phyloP scores from a whole-genome alignment of 768 basidiomycete species.

The Imleria badia region DNA sequence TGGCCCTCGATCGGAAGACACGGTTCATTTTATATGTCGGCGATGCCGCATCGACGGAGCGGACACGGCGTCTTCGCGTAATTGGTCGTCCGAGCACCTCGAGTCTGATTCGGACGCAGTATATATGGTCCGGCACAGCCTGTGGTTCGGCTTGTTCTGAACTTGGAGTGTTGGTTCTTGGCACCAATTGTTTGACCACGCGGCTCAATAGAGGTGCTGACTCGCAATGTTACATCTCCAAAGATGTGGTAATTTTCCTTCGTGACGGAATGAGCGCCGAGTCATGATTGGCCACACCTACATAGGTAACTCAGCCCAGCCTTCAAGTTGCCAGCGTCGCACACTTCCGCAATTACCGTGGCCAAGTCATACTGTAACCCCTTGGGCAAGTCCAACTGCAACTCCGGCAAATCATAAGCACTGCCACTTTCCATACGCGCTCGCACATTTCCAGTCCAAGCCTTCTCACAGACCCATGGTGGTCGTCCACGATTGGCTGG shows the following conservation, averaged over 20 bases:
- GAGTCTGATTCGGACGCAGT: neutral
- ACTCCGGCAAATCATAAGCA: constrained; percentile 7
- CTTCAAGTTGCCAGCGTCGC: neutral
- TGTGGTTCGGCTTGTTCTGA: neutral
- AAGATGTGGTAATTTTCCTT: neutral
- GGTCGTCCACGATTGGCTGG: constrained; percentile 6
- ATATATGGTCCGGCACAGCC: constrained; percentile 12
- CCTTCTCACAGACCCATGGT: constrained; percentile 5
- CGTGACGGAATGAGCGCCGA: constrained; percentile 9
- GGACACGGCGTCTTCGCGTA: constrained; percentile 25
- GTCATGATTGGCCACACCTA: constrained; percentile 16
- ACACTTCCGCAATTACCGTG: constrained; percentile 25
- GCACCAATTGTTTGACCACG: constrained; percentile 20
- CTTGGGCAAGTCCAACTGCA: neutral
- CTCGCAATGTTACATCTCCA: constrained; percentile 6
- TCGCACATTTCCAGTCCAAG: neutral
- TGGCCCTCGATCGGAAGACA: constrained; percentile 15
- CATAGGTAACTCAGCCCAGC: constrained; percentile 11
- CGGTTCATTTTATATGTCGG: constrained; percentile 29
- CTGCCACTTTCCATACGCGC: constrained; percentile 10
- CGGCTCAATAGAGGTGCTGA: constrained; percentile 9
- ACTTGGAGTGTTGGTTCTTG: constrained; percentile 6
- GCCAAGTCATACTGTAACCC: constrained; percentile 11
- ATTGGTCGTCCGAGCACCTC: constrained; percentile 10
- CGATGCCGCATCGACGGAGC: constrained; percentile 19